Evolutionary conservation across 2,329 filamentous ascomycete species (phyloP), one percentile per base, ranked within the genome.

Genomic region (Colletotrichum musae): DNA sequence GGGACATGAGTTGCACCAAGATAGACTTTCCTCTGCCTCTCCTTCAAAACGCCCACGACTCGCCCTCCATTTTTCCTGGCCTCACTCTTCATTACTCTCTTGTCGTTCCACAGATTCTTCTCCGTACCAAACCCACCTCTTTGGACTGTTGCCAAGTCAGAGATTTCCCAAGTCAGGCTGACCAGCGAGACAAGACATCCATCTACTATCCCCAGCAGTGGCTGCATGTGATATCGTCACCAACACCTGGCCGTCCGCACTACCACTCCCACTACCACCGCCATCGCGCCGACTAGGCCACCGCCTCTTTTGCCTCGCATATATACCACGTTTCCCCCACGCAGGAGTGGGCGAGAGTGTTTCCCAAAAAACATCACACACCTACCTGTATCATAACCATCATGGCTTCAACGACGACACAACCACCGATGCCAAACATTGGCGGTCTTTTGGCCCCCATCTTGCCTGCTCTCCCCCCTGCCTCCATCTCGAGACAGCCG

Each of bases 401-500:
- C 68, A 80, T 80, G 77, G 65, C 74, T 50, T 70, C 74, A 26
- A 71, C 74, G 63, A 75, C 61, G 53, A 68, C 52, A 64, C 21
- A 24, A 24, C 56, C 70, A 68, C 62, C 72, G 41, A 73, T 70
- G 71, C 65, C 68, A 53, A 81, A 86, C 75, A 75, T 84, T 65
- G 79, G 83, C 64, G 77, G 80, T 64, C 81, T 89, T 36, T 78
- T 92, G 39, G 83, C 85, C 15, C 86, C 88, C 56, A 82, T 92
- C 65, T 83, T 92, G 54, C 86, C 88, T 9, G 85, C 89, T 45
- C 81, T 92, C 43, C 88, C 88, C 12, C 84, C 87, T 26, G 88
- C 89, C 41, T 82, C 89, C 48, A 82, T 87, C 70, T 89, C 89
- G 28, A 83, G 86, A 16, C 80, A 87, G 68, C 89, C 90, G 1